Evolutionary conservation across 805 yeast genomes (phyloP), one percentile per base, ranked within the genome.

Genomic region (Torulaspora delbrueckii): DNA sequence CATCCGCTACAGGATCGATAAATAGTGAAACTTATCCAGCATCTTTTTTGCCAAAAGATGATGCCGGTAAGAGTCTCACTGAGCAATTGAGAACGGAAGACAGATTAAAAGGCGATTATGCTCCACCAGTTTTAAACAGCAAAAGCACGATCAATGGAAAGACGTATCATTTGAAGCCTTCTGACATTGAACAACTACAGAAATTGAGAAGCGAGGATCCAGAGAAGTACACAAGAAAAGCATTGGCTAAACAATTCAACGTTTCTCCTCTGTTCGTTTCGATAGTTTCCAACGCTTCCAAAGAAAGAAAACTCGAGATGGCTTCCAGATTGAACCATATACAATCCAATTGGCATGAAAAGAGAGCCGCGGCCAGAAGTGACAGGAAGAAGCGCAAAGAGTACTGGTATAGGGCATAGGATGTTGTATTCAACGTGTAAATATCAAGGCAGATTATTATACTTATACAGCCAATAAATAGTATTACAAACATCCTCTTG

Each of bases 11-110:
- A 9, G 68, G 73, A 46, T 67, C 78, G 63, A 47, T 64, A 50
- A 64, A 75, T 69, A 61, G 62, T 45, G 70, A 66, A 50, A 62
- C 66, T 2, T 82, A 93, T 2, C 95, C 95, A 13, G 73, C 72
- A 42, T 79, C 81, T 2, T 86, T 86, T 61, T 63, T 86, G 46
- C 88, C 93, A 8, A 52, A 67, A 5, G 66, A 63, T 34, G 87
- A 85, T 58, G 78, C 80, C 35, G 75, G 93, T 53, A 71, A 73
- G 43, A 66, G 62, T 2, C 55, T 72, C 8, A 54, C 53, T 24
- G 53, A 65, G 28, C 58, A 65, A 8, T 62, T 63, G 18, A 51
- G 52, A 22, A 49, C 46, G 33, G 59, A 53, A 8, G 65, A 60
- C 19, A 55, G 45, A 14, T 51, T 53, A 25, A 58, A 63, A 30